A percentile compares a stretch with the other conserved stretches of the same genome.
Evolutionary conservation across 805 yeast genomes (phyloP).

Genomic region (Pichia insulana): DNA sequence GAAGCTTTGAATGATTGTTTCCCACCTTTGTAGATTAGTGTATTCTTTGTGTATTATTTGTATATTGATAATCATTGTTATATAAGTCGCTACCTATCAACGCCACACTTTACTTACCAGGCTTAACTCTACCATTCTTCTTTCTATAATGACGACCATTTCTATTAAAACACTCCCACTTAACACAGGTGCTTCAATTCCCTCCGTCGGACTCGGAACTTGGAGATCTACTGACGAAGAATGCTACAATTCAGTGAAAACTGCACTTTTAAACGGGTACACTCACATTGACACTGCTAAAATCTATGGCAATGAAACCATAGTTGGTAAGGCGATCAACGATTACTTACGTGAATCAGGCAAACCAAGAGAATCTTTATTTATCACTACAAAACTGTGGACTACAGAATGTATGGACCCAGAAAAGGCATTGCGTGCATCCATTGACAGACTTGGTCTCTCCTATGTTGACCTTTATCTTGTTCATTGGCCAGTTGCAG

Average conservation of each 20-base stretch:
- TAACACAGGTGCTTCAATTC: constrained; percentile 13
- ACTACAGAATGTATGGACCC: constrained; percentile 32
- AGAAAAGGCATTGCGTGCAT: constrained; percentile 38
- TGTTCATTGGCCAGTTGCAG: constrained; percentile 57
- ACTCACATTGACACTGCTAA: constrained; percentile 75
- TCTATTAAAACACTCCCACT: background rate
- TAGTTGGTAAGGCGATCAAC: constrained; percentile 50
- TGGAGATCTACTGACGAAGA: constrained; percentile 27
- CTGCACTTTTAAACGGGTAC: constrained; percentile 61
- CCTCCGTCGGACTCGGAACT: constrained; percentile 16
- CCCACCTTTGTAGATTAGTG: no score
- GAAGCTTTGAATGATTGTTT: constrained; percentile 5
- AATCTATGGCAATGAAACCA: constrained; percentile 54
- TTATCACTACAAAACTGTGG: constrained; percentile 60
- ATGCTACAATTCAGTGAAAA: constrained; percentile 46
- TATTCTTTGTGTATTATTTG: no score
- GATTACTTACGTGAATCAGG: constrained; percentile 34
- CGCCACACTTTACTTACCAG: background rate
- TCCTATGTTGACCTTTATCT: constrained; percentile 60
- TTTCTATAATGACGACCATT: no score
- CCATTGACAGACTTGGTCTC: constrained; percentile 42
- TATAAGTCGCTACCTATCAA: no score
- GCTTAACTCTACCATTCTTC: no score
- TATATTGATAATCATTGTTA: no score
- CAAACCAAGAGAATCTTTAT: constrained; percentile 47